These are phyloP conservation scores for Capsicum chinense DNA, from an alignment of 257 asterid genomes.

Conservation along the genomic window DNA sequence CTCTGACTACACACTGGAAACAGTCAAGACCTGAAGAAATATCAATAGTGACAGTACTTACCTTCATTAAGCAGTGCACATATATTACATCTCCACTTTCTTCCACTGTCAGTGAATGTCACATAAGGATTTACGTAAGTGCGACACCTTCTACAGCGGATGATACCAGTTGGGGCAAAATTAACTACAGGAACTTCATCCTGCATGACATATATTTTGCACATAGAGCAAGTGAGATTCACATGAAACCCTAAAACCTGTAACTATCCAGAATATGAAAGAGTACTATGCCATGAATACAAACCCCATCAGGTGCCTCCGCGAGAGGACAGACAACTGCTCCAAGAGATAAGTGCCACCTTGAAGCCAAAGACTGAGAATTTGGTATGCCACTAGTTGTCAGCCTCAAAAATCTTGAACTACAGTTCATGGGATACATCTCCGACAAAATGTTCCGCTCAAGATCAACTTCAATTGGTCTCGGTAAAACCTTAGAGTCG, in stretches of 20 bases:
- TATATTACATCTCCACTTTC: slow-evolving; percentile 89
- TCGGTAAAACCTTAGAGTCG: slow-evolving; percentile 66
- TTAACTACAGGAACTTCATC: slow-evolving; percentile 81
- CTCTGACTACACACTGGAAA: neutral
- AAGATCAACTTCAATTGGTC: slow-evolving; percentile 78
- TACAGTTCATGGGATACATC: slow-evolving; percentile 71
- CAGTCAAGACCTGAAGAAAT: neutral
- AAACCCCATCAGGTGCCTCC: slow-evolving; percentile 80
- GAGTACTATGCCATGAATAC: slow-evolving; percentile 37
- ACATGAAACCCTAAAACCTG: neutral
- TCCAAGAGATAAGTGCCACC: slow-evolving; percentile 94
- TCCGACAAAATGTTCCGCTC: slow-evolving; percentile 55
- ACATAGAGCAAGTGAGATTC: slow-evolving; percentile 16
- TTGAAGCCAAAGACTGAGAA: slow-evolving; percentile 74
- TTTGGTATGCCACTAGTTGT: slow-evolving; percentile 79
- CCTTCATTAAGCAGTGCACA: slow-evolving; percentile 82
- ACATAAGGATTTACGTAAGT: slow-evolving; percentile 79
- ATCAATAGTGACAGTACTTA: slow-evolving; percentile 31
- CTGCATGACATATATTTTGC: slow-evolving; percentile 50
- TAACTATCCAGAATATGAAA: neutral
- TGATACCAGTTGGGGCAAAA: slow-evolving; percentile 68
- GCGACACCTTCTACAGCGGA: slow-evolving; percentile 88
- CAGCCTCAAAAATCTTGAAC: slow-evolving; percentile 63
- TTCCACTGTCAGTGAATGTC: slow-evolving; percentile 76
- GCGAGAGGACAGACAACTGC: slow-evolving; percentile 93